Base-by-base conservation (phyloP, 2,329 filamentous ascomycete genomes). In the Colletotrichum coccodes region DNA sequence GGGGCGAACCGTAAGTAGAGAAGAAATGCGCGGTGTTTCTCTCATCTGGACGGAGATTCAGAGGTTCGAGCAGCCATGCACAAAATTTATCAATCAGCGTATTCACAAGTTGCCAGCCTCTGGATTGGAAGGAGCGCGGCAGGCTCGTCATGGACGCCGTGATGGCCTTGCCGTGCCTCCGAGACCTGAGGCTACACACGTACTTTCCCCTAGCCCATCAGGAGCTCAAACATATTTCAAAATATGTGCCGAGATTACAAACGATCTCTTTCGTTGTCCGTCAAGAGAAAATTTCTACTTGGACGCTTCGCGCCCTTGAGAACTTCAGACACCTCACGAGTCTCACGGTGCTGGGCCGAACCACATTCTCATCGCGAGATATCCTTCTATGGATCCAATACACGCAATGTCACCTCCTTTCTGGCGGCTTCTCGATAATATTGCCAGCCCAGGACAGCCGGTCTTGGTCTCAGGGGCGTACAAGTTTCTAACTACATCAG, bases 181-280 rank as follows among this genome's bases (percentile, higher is more conserved):
- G 44, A n/a, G 44, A 64, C 44, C 28, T 67, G 28, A 57, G 50
- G 9, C 60, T 67, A 11, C 64, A 64, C 28, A 67, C 64, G 2
- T 30, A 12, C 2, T 67, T 50, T 28, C 3, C 42, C 9, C 18
- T 64, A 1, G 21, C 11, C 4, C 18, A 6, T 8, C 7, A 18
- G 14, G 50, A 63, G 28, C 26, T 67, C 7, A n/a, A 34, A 5
- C 2, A 16, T 5, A 30, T 64, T 21, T 42, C 36, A 12, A 30
- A 3, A 18, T 23, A 36, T 11, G 50, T 57, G 6, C 50, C 50
- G 4, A 50, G 28, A 9, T 50, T 64, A 4, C 16, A 67, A n/a
- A 57, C 52, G 1, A 12, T 64, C 7, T 64, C 59, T 28, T 67
- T 44, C 21, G 42, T 58, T 7, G 3, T 5, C 12, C 18, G 12